Evolutionary conservation across 2,329 filamentous ascomycete species (phyloP), one percentile per base, ranked within the genome.

Genomic region (Exophiala viscosa): DNA sequence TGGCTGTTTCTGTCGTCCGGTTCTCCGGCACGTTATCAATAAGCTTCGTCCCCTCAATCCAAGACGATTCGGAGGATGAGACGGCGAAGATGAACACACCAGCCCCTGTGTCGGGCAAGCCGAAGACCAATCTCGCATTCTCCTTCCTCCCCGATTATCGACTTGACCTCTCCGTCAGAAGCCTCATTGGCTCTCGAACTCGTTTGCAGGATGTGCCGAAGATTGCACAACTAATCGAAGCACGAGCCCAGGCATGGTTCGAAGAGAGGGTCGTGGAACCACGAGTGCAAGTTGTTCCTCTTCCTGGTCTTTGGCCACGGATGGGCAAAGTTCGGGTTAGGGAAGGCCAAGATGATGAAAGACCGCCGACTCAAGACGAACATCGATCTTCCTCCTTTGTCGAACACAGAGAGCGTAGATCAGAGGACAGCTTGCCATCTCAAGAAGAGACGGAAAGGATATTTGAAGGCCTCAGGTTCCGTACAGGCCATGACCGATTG

Each of bases 21-120:
- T 99, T 99, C 70, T 96, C 90, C 43, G 93, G 93, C 38, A 99
- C 93, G 0, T 74, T 99, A 14, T 95, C 89, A 40, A 87, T 97
- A 40, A 95, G 90, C 1, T 95, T 97, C 66, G 89, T 95, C 54
- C 93, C 93, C 1, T 83, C 81, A 13, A 71, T 71, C 58, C 63
- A 70, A 33, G 62, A 73, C 28, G 66, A 66, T 1, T 67, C 70
- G 0, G 50, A 46, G 5, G 40, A 42, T 31, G 40, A 23, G 14
- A 33, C 60, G 14, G 40, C 55, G 3, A 50, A 62, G 10, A 50
- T 44, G 5, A 55, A 53, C 18, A 52, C 57, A 31, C 57, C 55
- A 34, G 53, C 45, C 42, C 61, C 59, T 54, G 66, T 61, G 59
- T 69, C 67, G 53, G 73, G 82, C 18, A 87, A 83, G 2, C 87